Conservation (phyloP, 2,329 filamentous ascomycete species). For the Aureobasidium melanogenum region DNA sequence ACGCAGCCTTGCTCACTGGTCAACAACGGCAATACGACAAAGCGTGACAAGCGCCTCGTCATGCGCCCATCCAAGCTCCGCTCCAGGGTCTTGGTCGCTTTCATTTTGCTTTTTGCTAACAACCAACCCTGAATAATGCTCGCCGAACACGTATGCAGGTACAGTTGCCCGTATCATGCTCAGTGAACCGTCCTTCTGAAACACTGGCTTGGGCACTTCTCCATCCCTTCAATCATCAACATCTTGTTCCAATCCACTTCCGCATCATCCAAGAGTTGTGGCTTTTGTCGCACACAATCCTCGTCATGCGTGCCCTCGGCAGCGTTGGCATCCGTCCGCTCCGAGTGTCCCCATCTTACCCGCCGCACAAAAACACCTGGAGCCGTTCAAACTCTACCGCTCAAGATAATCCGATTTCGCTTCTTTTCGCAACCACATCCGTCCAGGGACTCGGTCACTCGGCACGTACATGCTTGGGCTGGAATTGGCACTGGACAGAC, state of each 20-base stretch:
- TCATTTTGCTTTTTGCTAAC: background rate
- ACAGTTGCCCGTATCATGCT: background rate
- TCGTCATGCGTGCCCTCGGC: background rate
- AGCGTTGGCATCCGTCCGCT: background rate
- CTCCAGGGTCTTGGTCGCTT: background rate
- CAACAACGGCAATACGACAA: background rate
- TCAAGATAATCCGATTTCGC: background rate
- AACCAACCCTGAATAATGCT: background rate
- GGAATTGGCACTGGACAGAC: background rate
- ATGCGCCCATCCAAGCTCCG: background rate
- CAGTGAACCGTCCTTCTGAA: background rate
- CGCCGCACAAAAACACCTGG: constrained; percentile 7
- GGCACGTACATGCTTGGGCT: background rate
- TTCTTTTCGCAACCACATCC: constrained; percentile 4
- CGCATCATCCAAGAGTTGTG: background rate
- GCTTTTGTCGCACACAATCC: background rate
- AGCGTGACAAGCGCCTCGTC: background rate
- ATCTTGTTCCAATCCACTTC: background rate
- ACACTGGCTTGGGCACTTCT: background rate
- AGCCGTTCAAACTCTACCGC: constrained; percentile 2
- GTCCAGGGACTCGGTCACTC: background rate
- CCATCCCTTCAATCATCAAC: background rate
- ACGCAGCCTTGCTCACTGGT: constrained; percentile 1
- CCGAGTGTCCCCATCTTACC: too few species aligned
- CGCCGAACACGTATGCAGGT: constrained; percentile 5